phyloP scores from a whole-genome alignment of 2,329 filamentous ascomycete genomes.

The Aphanoascus verrucosus region DNA sequence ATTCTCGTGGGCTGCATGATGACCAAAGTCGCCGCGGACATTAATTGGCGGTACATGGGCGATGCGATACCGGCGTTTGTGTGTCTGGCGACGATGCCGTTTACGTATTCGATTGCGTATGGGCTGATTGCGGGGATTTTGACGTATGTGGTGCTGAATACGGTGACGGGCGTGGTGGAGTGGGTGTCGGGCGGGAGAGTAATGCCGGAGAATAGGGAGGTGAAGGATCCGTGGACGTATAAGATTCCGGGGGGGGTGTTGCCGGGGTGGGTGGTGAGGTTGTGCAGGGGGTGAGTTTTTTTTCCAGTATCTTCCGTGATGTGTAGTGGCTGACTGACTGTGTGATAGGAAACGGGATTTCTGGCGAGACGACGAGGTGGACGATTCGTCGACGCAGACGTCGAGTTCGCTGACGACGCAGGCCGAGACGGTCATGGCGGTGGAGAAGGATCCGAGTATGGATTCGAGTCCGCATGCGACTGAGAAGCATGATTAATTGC shows the following conservation, averaged over 20 bases:
- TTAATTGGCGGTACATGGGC: constrained; percentile 81
- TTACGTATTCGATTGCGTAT: constrained; percentile 80
- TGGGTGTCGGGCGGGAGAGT: constrained; percentile 57
- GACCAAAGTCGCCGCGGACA: constrained; percentile 64
- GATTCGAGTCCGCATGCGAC: neutral
- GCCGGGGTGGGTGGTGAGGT: constrained; percentile 60
- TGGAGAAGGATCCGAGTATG: neutral
- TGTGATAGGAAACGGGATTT: constrained; percentile 54
- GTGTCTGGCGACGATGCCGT: constrained; percentile 76
- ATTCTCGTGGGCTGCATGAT: constrained; percentile 83
- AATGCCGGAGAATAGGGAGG: constrained; percentile 60
- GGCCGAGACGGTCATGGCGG: neutral
- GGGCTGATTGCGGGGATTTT: constrained; percentile 72
- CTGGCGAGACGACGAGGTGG: constrained; percentile 44
- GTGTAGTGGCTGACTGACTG: neutral
- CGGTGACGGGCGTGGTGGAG: constrained; percentile 57
- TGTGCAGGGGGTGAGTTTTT: constrained; percentile 40
- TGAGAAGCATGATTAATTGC: constrained; percentile 4
- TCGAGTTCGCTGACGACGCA: neutral
- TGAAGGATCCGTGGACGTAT: constrained; percentile 73
- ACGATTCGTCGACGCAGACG: constrained; percentile 3
- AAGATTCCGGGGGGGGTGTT: constrained; percentile 63
- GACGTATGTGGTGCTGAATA: constrained; percentile 67
- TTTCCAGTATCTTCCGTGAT: neutral
- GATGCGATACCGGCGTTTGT: constrained; percentile 78